Conservation (phyloP, 176 grass and related monocot species). For the Carex myosuroides region DNA sequence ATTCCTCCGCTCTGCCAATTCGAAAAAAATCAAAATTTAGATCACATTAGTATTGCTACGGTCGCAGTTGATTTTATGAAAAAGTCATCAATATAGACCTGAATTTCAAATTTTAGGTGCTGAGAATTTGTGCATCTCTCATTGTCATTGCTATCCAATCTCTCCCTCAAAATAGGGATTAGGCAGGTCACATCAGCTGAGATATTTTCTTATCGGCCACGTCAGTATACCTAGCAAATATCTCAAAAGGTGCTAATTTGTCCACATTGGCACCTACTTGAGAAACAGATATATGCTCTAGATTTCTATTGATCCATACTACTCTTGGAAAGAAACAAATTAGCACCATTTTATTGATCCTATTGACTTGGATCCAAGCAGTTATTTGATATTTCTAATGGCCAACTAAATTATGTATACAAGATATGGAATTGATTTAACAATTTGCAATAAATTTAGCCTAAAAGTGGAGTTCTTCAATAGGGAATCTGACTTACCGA, state of each 20-base stretch:
- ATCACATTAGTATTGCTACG: background rate
- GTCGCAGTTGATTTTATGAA: background rate
- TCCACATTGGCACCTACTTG: background rate
- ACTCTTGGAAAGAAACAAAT: background rate
- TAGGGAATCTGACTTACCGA: conserved; percentile 29
- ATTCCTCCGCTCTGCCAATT: conserved; percentile 52
- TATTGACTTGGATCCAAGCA: background rate
- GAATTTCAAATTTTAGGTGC: background rate
- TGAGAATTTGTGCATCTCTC: background rate
- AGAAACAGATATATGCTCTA: background rate
- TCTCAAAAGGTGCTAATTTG: conserved; percentile 18
- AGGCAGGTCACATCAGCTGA: conserved; percentile 11
- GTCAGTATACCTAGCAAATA: conserved; percentile 9
- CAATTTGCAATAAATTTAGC: background rate
- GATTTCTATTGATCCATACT: background rate
- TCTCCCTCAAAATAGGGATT: conserved; percentile 6
- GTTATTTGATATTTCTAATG: conserved; percentile 1
- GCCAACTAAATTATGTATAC: background rate
- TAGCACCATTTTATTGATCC: background rate
- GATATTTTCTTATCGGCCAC: conserved; percentile 12
- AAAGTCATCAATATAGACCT: background rate
- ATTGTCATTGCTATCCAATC: background rate
- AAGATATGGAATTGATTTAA: background rate
- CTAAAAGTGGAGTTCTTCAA: background rate
- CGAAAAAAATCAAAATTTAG: background rate